Evolutionary conservation across 768 basidiomycete genomes (phyloP), one percentile per base, ranked within the genome.

Genomic region (Podaxis carcinomalis): DNA sequence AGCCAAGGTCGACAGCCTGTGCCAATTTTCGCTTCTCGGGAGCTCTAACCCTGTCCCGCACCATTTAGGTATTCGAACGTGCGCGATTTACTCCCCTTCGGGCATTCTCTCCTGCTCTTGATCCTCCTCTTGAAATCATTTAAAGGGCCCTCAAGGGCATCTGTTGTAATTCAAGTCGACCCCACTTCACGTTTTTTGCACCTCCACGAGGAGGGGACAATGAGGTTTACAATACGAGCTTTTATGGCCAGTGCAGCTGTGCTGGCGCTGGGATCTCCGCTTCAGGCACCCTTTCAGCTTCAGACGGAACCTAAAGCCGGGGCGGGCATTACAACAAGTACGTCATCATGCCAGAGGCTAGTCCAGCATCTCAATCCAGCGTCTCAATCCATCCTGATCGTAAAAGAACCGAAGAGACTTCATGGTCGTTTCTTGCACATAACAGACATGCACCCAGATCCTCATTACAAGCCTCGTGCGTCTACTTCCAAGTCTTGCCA

Each of bases 361-460:
- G 47, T 14, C 7, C 11, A 25, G 2, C 21, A 5, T 44, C 42
- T 44, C 14, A 16, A 44, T 9, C 9, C 28, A 47, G n/a, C 28
- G 28, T 28, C 10, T 23, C 6, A 32, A 35, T 23, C 25, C 9
- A 57, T 32, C 14, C 32, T 27, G 39, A 35, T 57, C 47, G 10
- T 28, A 44, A 21, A 69, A 80, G 78, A 74, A 59, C 76, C 76
- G 44, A 79, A 73, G 61, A 84, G 80, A 68, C 76, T 90, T 19
- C 83, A 83, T 59, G 89, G 89, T 9, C 83, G 89, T 50, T 93
- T 92, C 73, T 70, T 93, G 25, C 90, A 92, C 63, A 85, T 93
- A 64, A 91, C 90, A 21, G 92, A 94, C 72, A 83, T 93, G 60
- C 92, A 94, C 68, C 91, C 91, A 36, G 92, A 93, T 73, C 83